A percentile compares a stretch with the other conserved stretches of the same genome.
These are phyloP conservation scores for Melampsora americana DNA, from an alignment of 1,284 basidiomycete genomes.

Conservation along the genomic window DNA sequence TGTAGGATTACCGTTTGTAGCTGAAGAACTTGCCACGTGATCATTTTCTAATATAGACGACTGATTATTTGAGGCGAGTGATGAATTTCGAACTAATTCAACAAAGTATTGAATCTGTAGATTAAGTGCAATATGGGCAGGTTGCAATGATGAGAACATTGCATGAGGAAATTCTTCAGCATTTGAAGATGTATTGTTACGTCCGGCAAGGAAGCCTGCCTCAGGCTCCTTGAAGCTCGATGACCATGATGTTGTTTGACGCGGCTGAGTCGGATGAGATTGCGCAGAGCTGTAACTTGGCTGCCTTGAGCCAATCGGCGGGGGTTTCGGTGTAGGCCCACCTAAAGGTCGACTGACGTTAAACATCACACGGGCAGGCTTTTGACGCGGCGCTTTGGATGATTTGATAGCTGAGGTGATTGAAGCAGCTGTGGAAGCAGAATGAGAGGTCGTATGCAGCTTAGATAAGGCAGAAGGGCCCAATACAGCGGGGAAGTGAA, in stretches of 20 bases:
- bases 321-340: conserved; percentile 8
- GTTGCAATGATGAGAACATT: conserved; percentile 57
- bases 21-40: background rate
- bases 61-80: conserved; percentile 3
- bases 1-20: conserved; percentile 59
- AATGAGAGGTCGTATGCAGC: conserved; percentile 2
- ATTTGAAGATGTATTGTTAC: background rate
- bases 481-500: conserved; percentile 30
- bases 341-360: conserved; percentile 29
- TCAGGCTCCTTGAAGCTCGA: conserved; percentile 3
- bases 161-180: conserved; percentile 32
- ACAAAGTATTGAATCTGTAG: conserved; percentile 77
- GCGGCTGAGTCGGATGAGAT: background rate
- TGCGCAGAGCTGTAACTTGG: conserved; percentile 15
- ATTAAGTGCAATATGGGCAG: conserved; percentile 71
- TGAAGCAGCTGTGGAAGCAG: background rate
- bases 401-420: background rate
- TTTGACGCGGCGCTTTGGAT: background rate
- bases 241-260: conserved; percentile 5
- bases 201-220: background rate
- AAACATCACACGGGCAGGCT: conserved; percentile 16
- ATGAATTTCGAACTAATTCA: conserved; percentile 67
- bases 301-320: conserved; percentile 13
- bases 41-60: conserved; percentile 15
- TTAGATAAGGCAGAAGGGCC: conserved; percentile 13